phyloP scores from a whole-genome alignment of 306 rosid genomes.

The Lathyrus aphaca region DNA sequence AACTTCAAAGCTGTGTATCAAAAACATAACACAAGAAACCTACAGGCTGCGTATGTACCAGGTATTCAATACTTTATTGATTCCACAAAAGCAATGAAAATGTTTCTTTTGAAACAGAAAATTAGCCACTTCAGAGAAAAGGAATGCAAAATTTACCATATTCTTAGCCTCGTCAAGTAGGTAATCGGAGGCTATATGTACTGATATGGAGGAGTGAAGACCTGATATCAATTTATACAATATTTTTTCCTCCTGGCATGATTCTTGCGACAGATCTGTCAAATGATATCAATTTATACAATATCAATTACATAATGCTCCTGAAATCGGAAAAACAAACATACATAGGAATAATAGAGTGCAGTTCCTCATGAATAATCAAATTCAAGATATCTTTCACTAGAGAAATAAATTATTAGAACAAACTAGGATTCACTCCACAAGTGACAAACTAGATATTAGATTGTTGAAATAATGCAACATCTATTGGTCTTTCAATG shows the following conservation, averaged over 20 bases:
- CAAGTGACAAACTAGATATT: slow-evolving; percentile 12
- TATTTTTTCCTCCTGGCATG: slow-evolving; percentile 83
- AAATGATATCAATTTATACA: not conserved
- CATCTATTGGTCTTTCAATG: not conserved
- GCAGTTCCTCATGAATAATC: not conserved
- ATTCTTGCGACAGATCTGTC: slow-evolving; percentile 74
- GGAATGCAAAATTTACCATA: slow-evolving; percentile 51
- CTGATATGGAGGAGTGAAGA: slow-evolving; percentile 94
- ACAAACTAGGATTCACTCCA: slow-evolving; percentile 1
- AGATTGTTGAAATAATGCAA: slow-evolving; percentile 24
- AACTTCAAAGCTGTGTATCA: slow-evolving; percentile 5
- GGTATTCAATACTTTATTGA: slow-evolving; percentile 19
- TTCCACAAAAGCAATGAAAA: slow-evolving; percentile 22
- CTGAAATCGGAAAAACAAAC: not conserved
- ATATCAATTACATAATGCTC: slow-evolving; percentile 9
- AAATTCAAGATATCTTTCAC: slow-evolving; percentile 8
- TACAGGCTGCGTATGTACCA: slow-evolving; percentile 2
- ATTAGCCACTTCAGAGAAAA: slow-evolving; percentile 11
- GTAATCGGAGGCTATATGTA: slow-evolving; percentile 92
- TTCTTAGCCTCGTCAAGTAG: slow-evolving; percentile 71
- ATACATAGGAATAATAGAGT: not conserved
- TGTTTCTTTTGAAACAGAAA: slow-evolving; percentile 16
- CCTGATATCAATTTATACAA: slow-evolving; percentile 97
- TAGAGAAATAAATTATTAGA: slow-evolving; percentile 24
- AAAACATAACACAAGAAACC: slow-evolving; percentile 6